phyloP scores from a whole-genome alignment of 2,329 filamentous ascomycete species.

The Boeremia lycopersici region DNA sequence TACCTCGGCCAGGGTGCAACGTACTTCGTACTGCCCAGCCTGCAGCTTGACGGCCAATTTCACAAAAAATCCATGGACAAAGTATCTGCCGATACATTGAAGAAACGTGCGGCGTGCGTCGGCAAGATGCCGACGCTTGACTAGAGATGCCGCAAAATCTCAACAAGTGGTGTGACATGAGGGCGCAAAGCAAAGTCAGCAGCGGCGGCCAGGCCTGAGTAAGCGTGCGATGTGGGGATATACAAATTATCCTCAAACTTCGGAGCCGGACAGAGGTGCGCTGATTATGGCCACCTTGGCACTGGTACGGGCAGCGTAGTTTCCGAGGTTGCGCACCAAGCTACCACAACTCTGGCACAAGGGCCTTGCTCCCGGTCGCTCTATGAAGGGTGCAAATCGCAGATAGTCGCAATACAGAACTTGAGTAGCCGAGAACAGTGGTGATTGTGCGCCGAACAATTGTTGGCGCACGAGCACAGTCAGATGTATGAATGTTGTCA shows the following conservation, averaged over 20 bases:
- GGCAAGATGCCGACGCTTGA: constrained; percentile 15
- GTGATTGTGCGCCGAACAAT: background rate
- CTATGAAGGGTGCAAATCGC: background rate
- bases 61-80: background rate
- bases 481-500: background rate
- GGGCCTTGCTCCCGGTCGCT: background rate
- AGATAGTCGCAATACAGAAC: background rate
- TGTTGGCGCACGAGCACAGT: background rate
- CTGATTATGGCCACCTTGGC: constrained; percentile 10
- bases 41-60: too few relatives aligned
- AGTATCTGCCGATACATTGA: background rate
- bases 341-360: constrained; percentile 1
- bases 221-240: constrained; percentile 13
- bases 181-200: constrained; percentile 10
- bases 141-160: constrained; percentile 10
- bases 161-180: constrained; percentile 12
- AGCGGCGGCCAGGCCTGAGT: constrained; percentile 11
- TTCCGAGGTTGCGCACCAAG: background rate
- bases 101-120: background rate
- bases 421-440: background rate
- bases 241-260: constrained; percentile 5
- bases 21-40: too few relatives aligned
- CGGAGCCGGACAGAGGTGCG: constrained; percentile 3
- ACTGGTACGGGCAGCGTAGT: background rate
- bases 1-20: constrained; percentile 1